A percentile compares a stretch with the other conserved stretches of the same genome.
Evolutionary conservation across 495 filamentous ascomycete genomes (phyloP).

Genomic region (Schizothecium vesticola): DNA sequence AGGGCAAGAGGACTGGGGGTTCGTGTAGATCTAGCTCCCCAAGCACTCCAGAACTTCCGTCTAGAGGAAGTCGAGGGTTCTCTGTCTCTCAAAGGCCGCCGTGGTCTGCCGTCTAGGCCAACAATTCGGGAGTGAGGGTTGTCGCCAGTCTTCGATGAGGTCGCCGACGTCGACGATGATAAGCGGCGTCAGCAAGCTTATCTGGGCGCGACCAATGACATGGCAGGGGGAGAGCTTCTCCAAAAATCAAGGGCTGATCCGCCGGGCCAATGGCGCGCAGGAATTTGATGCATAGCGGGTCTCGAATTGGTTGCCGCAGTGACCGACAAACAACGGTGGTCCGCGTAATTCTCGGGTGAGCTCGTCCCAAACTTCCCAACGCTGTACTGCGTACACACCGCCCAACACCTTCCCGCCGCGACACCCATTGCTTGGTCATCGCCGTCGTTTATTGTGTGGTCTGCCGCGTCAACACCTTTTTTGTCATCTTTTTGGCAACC

Average conservation of each 20-base stretch:
- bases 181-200: neutral
- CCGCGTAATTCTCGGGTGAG: constrained; percentile 6
- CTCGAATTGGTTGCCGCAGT: constrained; percentile 1
- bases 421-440: neutral
- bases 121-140: neutral
- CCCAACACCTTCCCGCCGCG: constrained; percentile 4
- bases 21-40: neutral
- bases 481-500: neutral
- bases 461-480: neutral
- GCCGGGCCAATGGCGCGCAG: neutral
- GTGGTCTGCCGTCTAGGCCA: neutral
- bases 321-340: constrained; percentile 11
- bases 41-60: neutral
- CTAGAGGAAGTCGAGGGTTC: neutral
- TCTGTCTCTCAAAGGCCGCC: neutral
- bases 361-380: constrained; percentile 12
- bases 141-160: neutral
- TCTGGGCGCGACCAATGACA: neutral
- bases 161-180: constrained; percentile 1
- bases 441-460: neutral
- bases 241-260: neutral
- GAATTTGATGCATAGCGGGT: neutral
- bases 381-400: constrained; percentile 2
- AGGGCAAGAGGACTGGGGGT: neutral
- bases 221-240: neutral